Conservation (phyloP, 768 basidiomycete genomes). For the Russula sp. region DNA sequence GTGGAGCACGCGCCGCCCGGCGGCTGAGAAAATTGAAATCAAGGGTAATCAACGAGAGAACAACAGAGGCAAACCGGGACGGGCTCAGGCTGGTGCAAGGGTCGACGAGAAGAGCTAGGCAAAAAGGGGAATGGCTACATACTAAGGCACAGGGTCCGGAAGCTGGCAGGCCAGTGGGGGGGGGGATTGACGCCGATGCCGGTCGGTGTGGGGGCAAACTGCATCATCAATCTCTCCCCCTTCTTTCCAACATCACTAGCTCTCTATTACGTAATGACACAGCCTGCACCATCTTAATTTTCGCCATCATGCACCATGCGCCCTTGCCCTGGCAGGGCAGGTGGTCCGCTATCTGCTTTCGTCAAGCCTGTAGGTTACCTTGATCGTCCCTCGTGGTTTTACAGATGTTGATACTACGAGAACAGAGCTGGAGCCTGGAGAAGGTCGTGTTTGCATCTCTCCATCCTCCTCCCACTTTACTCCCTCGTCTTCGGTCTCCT, state of each 20-base stretch:
- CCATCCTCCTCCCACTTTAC: constrained; percentile 15
- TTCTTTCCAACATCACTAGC: not conserved
- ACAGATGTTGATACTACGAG: constrained; percentile 39
- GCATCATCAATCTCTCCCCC: not conserved
- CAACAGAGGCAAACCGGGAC: no score
- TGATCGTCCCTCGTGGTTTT: constrained; percentile 10
- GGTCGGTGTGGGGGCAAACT: not conserved
- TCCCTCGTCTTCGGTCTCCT: not conserved
- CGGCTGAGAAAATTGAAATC: no score
- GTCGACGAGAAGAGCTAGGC: not conserved
- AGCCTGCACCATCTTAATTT: constrained; percentile 48
- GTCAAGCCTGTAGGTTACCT: constrained; percentile 14
- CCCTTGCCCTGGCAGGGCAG: constrained; percentile 11
- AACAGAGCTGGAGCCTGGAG: constrained; percentile 63
- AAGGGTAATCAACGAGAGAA: no score
- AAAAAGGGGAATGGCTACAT: not conserved
- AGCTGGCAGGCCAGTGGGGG: not conserved
- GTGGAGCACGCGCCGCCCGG: no score
- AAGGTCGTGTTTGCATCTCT: constrained; percentile 32
- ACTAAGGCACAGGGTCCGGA: not conserved
- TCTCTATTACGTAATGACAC: constrained; percentile 67
- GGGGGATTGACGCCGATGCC: not conserved
- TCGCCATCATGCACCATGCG: constrained; percentile 29
- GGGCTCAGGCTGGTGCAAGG: constrained; percentile 4
- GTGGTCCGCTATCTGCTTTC: constrained; percentile 13